phyloP scores from a whole-genome alignment of 2,329 filamentous ascomycete species.

The Ophiostoma perfectum region DNA sequence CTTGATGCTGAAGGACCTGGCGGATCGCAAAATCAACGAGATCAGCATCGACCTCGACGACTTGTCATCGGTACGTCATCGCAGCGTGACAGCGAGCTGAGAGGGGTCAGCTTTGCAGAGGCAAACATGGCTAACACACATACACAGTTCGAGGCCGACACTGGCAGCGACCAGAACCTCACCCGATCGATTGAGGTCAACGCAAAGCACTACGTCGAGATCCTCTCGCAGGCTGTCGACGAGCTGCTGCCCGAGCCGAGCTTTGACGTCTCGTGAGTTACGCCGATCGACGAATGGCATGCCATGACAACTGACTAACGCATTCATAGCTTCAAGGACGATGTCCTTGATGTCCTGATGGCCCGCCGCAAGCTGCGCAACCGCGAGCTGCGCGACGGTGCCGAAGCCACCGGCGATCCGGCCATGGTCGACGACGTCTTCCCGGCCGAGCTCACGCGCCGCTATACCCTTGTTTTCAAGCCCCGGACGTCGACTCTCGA shows the following conservation, averaged over 20 bases:
- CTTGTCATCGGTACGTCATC: slow-evolving; percentile 44
- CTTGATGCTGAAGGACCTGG: slow-evolving; percentile 77
- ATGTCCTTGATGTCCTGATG: slow-evolving; percentile 95
- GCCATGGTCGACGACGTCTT: slow-evolving; percentile 70
- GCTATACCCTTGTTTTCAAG: slow-evolving; percentile 96
- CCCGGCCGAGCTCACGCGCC: slow-evolving; percentile 81
- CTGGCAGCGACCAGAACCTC: slow-evolving; percentile 64
- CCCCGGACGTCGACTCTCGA: slow-evolving; percentile 70
- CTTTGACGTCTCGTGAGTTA: slow-evolving; percentile 58
- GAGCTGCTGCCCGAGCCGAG: slow-evolving; percentile 74
- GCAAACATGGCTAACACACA: neutral
- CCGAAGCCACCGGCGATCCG: slow-evolving; percentile 60
- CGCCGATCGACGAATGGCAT: neutral
- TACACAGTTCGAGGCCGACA: slow-evolving; percentile 67
- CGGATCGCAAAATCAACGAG: slow-evolving; percentile 71
- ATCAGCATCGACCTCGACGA: slow-evolving; percentile 88
- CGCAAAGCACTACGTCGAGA: slow-evolving; percentile 90
- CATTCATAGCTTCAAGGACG: slow-evolving; percentile 71
- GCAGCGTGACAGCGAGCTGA: slow-evolving; percentile 46
- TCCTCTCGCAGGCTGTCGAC: slow-evolving; percentile 84
- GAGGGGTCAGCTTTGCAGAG: neutral
- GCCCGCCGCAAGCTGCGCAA: slow-evolving; percentile 84
- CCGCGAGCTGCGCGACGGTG: slow-evolving; percentile 63
- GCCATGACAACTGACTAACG: slow-evolving; percentile 38
- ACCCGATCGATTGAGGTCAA: slow-evolving; percentile 84